These are phyloP conservation scores for Spiraea crenata DNA, from an alignment of 331 rosid genomes.

Conservation along the genomic window DNA sequence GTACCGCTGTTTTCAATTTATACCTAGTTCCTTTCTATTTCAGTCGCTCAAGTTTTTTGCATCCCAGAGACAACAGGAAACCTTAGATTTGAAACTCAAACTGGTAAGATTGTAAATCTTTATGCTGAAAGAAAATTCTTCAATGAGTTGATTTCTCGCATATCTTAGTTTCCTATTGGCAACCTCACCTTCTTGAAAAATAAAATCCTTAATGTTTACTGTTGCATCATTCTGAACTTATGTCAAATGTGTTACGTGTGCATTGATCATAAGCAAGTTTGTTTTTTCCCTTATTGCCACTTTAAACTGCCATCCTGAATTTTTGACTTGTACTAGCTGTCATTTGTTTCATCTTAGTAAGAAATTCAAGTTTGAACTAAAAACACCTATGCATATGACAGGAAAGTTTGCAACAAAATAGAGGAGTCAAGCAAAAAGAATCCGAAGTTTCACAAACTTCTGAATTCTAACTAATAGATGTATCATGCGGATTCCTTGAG, in stretches of 20 bases:
- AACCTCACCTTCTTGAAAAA: not conserved
- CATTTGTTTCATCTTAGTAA: slow-evolving; percentile 10
- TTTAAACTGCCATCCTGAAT: not conserved
- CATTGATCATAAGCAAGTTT: not conserved
- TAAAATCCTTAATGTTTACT: not conserved
- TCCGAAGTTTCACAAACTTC: slow-evolving; percentile 18
- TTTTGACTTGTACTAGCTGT: not conserved
- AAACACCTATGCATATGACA: slow-evolving; percentile 26
- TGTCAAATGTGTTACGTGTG: not conserved
- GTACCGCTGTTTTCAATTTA: not conserved
- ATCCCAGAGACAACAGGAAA: slow-evolving; percentile 43
- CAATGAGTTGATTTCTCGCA: slow-evolving; percentile 3
- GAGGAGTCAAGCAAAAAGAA: slow-evolving; percentile 30
- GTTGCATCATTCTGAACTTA: not conserved
- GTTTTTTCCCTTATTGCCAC: not conserved
- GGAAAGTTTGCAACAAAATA: slow-evolving; percentile 42
- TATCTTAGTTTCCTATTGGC: not conserved
- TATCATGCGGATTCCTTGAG: slow-evolving; percentile 13
- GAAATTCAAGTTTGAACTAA: slow-evolving; percentile 4
- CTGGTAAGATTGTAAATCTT: slow-evolving; percentile 48
- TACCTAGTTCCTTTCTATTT: slow-evolving; percentile 25
- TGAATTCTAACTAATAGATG: not conserved
- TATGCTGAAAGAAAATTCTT: not conserved
- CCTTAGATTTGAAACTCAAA: slow-evolving; percentile 55
- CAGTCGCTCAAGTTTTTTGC: slow-evolving; percentile 84